These are phyloP conservation scores for Solanum verrucosum DNA, from an alignment of 257 asterid species.

Conservation along the genomic window DNA sequence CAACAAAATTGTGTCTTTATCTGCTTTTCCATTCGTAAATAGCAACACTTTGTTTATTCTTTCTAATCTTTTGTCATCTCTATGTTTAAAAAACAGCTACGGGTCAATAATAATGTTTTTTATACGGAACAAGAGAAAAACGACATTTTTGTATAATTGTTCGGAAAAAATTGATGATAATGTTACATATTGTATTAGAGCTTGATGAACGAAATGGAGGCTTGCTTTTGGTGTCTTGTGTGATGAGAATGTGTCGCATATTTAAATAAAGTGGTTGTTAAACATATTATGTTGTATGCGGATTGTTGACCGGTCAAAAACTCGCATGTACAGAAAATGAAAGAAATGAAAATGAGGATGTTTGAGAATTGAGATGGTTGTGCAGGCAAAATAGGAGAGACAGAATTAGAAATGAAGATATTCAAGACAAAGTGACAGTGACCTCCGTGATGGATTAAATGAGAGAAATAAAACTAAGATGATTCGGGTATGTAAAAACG, in stretches of 20 bases:
- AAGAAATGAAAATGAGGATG: neutral
- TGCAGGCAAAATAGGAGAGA: neutral
- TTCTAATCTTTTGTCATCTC: neutral
- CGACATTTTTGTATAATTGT: neutral
- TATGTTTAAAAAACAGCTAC: neutral
- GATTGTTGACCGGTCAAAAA: too few species aligned
- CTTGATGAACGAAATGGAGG: accelerated
- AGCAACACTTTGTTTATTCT: neutral
- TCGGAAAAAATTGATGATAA: neutral
- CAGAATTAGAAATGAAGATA: too few species aligned
- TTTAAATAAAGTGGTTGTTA: neutral
- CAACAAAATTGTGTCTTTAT: neutral
- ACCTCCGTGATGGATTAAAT: too few species aligned
- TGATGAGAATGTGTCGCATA: neutral
- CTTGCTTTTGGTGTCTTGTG: neutral
- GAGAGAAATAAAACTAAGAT: too few species aligned
- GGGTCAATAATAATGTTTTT: neutral
- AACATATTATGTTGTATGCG: neutral
- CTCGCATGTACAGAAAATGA: too few species aligned
- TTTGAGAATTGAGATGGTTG: neutral
- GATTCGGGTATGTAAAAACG: too few species aligned
- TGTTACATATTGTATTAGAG: neutral
- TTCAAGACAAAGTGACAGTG: too few species aligned
- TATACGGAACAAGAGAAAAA: neutral
- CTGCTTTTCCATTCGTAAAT: neutral